These are phyloP conservation scores for Ceratobasidium sp. DNA, from an alignment of 1,284 basidiomycete genomes.

Conservation along the genomic window DNA sequence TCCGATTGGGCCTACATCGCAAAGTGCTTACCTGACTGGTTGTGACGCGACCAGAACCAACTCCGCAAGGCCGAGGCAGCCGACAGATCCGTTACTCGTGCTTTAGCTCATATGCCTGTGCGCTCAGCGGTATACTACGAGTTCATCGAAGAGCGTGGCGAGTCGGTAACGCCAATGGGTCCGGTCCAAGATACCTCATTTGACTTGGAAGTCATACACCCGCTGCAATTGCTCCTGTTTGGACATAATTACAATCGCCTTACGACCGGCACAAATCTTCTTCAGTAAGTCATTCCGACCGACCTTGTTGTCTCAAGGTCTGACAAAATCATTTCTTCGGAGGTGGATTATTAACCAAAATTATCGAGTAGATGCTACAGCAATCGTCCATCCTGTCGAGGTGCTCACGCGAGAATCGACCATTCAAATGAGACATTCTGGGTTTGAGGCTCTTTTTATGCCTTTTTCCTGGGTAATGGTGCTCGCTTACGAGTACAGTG, in stretches of 20 bases:
- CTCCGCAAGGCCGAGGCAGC: slow-evolving; percentile 11
- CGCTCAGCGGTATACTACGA: slow-evolving; percentile 2
- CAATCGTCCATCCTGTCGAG: slow-evolving; percentile 15
- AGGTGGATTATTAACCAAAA: background rate
- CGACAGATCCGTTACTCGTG: background rate
- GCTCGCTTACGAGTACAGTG: background rate
- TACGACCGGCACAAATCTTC: background rate
- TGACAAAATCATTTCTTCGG: background rate
- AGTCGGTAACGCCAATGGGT: background rate
- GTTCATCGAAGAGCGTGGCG: background rate
- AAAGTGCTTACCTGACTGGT: slow-evolving; percentile 9
- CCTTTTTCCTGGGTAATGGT: slow-evolving; percentile 24
- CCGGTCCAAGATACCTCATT: background rate
- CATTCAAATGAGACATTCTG: background rate
- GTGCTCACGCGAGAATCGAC: background rate
- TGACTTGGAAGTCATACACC: background rate
- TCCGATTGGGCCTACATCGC: background rate
- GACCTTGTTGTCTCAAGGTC: background rate
- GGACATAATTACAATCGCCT: background rate
- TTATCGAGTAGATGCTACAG: background rate
- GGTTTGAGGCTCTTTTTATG: background rate
- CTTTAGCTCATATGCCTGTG: slow-evolving; percentile 3
- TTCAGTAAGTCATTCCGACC: background rate
- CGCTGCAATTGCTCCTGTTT: background rate
- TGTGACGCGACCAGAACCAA: slow-evolving; percentile 19